Evolutionary conservation across 352 stramenopile species (phyloP).

Genomic region (Aphanomyces euteiches): DNA sequence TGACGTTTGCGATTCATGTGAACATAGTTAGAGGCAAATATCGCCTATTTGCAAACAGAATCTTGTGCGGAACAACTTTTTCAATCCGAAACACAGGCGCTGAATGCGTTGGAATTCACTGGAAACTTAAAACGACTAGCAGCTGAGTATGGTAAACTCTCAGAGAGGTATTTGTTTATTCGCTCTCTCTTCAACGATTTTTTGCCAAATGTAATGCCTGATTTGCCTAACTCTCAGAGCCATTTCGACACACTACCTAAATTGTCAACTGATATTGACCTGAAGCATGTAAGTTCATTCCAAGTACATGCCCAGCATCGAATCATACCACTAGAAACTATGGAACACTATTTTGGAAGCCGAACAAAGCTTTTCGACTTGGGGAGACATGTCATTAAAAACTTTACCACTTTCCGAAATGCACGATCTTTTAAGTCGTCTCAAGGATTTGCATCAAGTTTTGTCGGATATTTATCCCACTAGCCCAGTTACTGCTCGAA

Average conservation of each 20-base stretch:
- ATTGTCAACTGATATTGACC: not conserved
- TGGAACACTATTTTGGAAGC: constrained; percentile 53
- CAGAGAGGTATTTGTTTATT: constrained; percentile 13
- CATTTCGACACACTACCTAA: constrained; percentile 17
- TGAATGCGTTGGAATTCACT: constrained; percentile 17
- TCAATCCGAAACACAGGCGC: not conserved
- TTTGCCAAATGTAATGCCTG: constrained; percentile 10
- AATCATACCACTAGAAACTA: constrained; percentile 33
- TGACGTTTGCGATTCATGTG: not conserved
- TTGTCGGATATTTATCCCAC: constrained; percentile 33
- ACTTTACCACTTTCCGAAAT: constrained; percentile 48
- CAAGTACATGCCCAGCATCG: too few relatives aligned
- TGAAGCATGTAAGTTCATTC: constrained; percentile 8
- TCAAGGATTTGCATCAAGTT: constrained; percentile 33
- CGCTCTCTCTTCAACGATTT: constrained; percentile 21
- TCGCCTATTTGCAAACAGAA: constrained; percentile 26
- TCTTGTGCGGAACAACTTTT: constrained; percentile 18
- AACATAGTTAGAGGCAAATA: constrained; percentile 33
- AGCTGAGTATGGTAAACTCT: not conserved
- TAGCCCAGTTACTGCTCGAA: constrained; percentile 36
- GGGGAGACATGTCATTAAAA: constrained; percentile 41
- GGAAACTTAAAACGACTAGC: constrained; percentile 12
- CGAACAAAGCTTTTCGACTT: constrained; percentile 43
- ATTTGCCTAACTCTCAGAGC: not conserved
- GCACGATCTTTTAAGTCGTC: constrained; percentile 31